These are phyloP conservation scores for Parastagonospora avenae DNA, from an alignment of 2,329 filamentous ascomycete species.

Conservation along the genomic window DNA sequence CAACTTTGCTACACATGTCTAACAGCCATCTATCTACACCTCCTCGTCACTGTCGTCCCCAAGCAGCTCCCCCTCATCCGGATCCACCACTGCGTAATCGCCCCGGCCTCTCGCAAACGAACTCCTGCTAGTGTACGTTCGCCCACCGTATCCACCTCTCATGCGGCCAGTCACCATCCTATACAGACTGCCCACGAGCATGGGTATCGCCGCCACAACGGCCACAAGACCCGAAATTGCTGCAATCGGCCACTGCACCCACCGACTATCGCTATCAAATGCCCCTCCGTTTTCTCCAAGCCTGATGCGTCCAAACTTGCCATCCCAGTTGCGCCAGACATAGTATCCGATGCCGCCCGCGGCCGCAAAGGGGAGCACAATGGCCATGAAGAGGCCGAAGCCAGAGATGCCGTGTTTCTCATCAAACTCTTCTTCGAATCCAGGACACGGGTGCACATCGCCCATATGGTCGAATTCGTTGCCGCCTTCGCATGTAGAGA, in stretches of 20 bases:
- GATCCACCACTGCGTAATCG: constrained; percentile 88
- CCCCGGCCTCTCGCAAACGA: constrained; percentile 85
- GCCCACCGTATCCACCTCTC: constrained; percentile 60
- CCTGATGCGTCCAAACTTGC: constrained; percentile 87
- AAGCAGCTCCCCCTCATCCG: constrained; percentile 91
- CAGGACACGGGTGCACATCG: constrained; percentile 69
- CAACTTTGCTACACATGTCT: constrained; percentile 3
- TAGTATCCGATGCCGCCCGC: constrained; percentile 81
- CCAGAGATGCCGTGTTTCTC: constrained; percentile 72
- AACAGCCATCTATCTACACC: constrained; percentile 51
- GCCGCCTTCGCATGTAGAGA: constrained; percentile 84
- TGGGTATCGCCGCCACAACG: constrained; percentile 61
- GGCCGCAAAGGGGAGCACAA: constrained; percentile 73
- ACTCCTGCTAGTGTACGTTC: constrained; percentile 83
- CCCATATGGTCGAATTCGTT: constrained; percentile 72
- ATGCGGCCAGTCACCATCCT: constrained; percentile 61
- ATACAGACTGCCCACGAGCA: constrained; percentile 76
- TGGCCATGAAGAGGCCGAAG: constrained; percentile 81
- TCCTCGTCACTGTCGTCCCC: constrained; percentile 95
- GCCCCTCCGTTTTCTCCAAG: constrained; percentile 68
- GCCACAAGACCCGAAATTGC: constrained; percentile 61
- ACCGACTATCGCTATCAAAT: constrained; percentile 70
- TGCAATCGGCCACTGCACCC: constrained; percentile 75
- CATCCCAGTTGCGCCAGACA: constrained; percentile 82
- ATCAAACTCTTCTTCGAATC: constrained; percentile 81